phyloP scores from a whole-genome alignment of 129 eudicot species.

The Calendula officinalis region DNA sequence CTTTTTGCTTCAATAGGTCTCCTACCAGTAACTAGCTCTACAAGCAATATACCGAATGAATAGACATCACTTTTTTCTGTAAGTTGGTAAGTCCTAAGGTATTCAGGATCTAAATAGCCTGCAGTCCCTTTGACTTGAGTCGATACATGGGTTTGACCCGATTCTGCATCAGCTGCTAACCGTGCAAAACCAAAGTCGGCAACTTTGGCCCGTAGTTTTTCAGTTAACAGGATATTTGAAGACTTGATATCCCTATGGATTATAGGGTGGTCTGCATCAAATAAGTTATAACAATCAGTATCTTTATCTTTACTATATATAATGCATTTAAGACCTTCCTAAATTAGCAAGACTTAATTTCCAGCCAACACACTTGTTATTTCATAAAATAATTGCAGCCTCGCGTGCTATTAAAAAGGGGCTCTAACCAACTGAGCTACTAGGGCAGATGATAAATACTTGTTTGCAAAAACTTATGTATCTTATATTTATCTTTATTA shows the following conservation, averaged over 20 bases:
- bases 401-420: no score
- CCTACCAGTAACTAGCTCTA: conserved; percentile 83
- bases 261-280: conserved; percentile 78
- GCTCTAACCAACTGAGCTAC: no score
- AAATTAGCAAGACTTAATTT: no score
- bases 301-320: neutral
- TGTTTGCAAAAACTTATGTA: no score
- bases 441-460: no score
- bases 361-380: no score
- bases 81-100: conserved; percentile 78
- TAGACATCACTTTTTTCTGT: conserved; percentile 94
- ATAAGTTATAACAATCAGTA: neutral
- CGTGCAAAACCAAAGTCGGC: conserved; percentile 96
- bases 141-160: conserved; percentile 82
- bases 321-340: no score
- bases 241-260: conserved; percentile 97
- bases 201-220: conserved; percentile 74
- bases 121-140: conserved; percentile 99
- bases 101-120: conserved; percentile 96
- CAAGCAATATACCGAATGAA: conserved; percentile 91
- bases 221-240: conserved; percentile 76
- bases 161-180: conserved; percentile 25
- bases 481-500: no score
- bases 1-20: conserved; percentile 85
- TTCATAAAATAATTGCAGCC: no score